phyloP scores from a whole-genome alignment of 192 early-diverging fungal genomes.

The Lobosporangium transversale region DNA sequence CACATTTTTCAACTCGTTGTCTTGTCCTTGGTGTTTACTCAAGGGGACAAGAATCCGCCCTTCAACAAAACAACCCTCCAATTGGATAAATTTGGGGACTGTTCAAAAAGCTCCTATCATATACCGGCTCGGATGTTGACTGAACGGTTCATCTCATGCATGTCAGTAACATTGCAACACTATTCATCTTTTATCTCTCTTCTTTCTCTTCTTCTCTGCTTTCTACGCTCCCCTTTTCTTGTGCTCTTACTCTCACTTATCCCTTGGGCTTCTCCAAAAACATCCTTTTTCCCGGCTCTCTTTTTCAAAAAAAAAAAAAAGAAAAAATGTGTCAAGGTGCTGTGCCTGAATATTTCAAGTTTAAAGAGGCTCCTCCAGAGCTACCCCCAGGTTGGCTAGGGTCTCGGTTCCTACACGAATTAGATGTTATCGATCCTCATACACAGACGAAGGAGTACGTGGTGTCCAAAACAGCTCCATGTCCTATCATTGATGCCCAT shows the following conservation, averaged over 20 bases:
- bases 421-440: background rate
- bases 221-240: background rate
- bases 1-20: too few species aligned
- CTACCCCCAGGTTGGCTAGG: constrained; percentile 13
- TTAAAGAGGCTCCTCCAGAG: constrained; percentile 34
- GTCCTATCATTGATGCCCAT: constrained; percentile 55
- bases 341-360: constrained; percentile 28
- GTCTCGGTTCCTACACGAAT: constrained; percentile 26
- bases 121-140: too few species aligned
- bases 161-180: background rate
- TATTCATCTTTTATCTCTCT: background rate
- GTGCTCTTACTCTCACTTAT: background rate
- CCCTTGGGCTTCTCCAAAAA: too few species aligned
- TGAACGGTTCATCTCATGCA: background rate
- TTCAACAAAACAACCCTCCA: too few species aligned
- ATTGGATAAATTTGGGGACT: too few species aligned
- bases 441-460: constrained; percentile 11
- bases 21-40: too few species aligned
- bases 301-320: too few species aligned
- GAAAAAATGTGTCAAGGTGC: constrained; percentile 47
- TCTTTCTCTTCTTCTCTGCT: background rate
- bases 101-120: too few species aligned
- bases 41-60: too few species aligned
- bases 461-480: constrained; percentile 20
- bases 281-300: too few species aligned